Conservation (phyloP, 2,329 filamentous ascomycete genomes). For the Gremmenia infestans region DNA sequence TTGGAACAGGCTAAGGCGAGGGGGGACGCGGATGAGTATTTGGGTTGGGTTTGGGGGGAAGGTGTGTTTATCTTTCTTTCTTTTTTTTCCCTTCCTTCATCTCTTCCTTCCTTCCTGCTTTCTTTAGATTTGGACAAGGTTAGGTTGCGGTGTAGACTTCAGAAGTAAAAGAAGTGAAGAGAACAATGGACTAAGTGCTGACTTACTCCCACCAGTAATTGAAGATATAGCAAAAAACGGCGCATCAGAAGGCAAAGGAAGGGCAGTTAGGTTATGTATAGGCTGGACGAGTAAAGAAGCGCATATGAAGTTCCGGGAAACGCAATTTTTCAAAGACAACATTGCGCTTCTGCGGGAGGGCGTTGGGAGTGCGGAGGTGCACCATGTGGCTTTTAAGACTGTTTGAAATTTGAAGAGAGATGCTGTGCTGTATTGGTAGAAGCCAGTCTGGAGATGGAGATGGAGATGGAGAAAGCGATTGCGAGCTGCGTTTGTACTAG, state of each 20-base stretch:
- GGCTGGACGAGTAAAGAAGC: conserved; percentile 23
- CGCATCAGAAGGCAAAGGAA: conserved; percentile 8
- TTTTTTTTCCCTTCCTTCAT: too few species aligned
- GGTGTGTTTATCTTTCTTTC: background rate
- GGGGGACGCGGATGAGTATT: conserved; percentile 4
- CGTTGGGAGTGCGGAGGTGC: conserved; percentile 16
- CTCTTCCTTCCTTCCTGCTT: too few species aligned
- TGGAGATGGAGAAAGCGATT: too few species aligned
- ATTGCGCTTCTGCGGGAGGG: conserved; percentile 15
- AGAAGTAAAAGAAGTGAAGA: too few species aligned
- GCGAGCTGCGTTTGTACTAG: too few species aligned
- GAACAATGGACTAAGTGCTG: too few species aligned
- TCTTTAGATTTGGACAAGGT: too few species aligned
- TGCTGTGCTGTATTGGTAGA: background rate
- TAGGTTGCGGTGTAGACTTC: too few species aligned
- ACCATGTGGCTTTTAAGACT: background rate
- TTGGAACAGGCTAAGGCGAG: conserved; percentile 3
- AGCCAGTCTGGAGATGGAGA: background rate
- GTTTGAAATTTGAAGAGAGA: background rate
- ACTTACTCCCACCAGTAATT: background rate
- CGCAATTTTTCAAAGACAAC: conserved; percentile 18
- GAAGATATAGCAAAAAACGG: background rate
- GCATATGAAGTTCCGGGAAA: conserved; percentile 23
- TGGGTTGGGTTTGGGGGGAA: background rate
- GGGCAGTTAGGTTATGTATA: conserved; percentile 11